Percentiles rank a stretch among this genome's conserved stretches.
phyloP scores from a whole-genome alignment of 768 basidiomycete species.

The Rhodotorula paludigena region DNA sequence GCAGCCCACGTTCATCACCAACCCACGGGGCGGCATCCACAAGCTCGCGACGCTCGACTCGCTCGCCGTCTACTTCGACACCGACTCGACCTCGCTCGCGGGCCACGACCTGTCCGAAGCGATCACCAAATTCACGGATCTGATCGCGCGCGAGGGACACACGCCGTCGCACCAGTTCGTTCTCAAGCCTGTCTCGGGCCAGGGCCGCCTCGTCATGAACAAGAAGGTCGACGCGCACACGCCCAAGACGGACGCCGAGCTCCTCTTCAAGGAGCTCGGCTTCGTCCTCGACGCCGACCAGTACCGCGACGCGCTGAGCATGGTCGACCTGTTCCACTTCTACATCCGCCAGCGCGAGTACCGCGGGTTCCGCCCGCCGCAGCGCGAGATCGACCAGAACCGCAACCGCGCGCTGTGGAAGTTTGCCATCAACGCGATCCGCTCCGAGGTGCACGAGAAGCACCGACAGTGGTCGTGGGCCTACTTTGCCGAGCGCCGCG shows the following conservation, averaged over 20 bases:
- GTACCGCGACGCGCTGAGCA: conserved; percentile 84
- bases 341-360: conserved; percentile 79
- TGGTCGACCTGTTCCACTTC: conserved; percentile 94
- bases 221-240: conserved; percentile 66
- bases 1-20: conserved; percentile 87
- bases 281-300: conserved; percentile 87
- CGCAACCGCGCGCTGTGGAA: conserved; percentile 63
- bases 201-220: conserved; percentile 84
- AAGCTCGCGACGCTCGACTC: conserved; percentile 88
- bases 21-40: conserved; percentile 76
- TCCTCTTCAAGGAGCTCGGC: conserved; percentile 88
- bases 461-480: conserved; percentile 84
- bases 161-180: conserved; percentile 77
- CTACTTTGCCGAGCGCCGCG: conserved; percentile 78
- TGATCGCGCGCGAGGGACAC: conserved; percentile 48
- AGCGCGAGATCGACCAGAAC: conserved; percentile 59
- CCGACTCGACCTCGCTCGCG: conserved; percentile 75
- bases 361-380: conserved; percentile 67
- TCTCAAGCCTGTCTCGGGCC: conserved; percentile 88
- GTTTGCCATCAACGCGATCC: conserved; percentile 74
- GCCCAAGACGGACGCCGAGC: conserved; percentile 78
- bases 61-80: conserved; percentile 89
- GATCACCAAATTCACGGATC: conserved; percentile 64
- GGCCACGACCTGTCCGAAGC: conserved; percentile 63
- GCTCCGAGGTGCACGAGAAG: conserved; percentile 75